Percentiles rank a stretch among this genome's conserved stretches.
These are phyloP conservation scores for Fusarium redolens DNA, from an alignment of 2,329 filamentous ascomycete genomes.

Conservation along the genomic window DNA sequence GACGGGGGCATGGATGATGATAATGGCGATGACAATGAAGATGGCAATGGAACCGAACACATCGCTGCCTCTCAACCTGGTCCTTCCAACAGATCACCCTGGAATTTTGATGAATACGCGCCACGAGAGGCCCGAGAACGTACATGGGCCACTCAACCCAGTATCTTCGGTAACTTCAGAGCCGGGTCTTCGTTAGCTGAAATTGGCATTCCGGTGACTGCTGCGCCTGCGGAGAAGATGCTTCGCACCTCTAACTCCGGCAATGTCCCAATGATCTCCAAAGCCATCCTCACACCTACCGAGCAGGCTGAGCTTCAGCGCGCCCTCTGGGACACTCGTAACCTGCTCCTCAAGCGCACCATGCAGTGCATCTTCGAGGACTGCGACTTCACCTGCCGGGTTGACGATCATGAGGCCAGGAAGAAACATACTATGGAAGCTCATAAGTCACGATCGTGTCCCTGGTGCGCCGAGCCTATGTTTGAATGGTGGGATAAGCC, in stretches of 20 bases:
- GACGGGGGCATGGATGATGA: not conserved
- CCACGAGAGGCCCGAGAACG: not conserved
- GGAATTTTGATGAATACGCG: not conserved
- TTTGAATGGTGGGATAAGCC: slow-evolving; percentile 46
- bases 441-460: slow-evolving; percentile 51
- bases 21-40: not conserved
- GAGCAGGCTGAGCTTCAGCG: slow-evolving; percentile 53
- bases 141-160: slow-evolving; percentile 43
- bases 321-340: slow-evolving; percentile 1
- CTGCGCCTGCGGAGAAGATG: slow-evolving; percentile 49
- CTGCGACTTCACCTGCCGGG: slow-evolving; percentile 51
- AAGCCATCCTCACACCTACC: slow-evolving; percentile 54
- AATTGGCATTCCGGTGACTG: slow-evolving; percentile 33
- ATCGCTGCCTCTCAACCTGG: not conserved
- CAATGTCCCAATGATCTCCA: slow-evolving; percentile 52
- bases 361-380: slow-evolving; percentile 53
- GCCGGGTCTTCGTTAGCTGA: slow-evolving; percentile 15
- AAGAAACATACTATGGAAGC: slow-evolving; percentile 50
- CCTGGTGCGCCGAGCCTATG: slow-evolving; percentile 50
- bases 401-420: slow-evolving; percentile 46
- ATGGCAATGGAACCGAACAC: not conserved
- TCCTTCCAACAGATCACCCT: not conserved
- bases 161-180: slow-evolving; percentile 25
- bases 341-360: slow-evolving; percentile 42
- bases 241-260: slow-evolving; percentile 46